Evolutionary conservation across 257 asterid species (phyloP).

Genomic region (Hygrophila difformis): DNA sequence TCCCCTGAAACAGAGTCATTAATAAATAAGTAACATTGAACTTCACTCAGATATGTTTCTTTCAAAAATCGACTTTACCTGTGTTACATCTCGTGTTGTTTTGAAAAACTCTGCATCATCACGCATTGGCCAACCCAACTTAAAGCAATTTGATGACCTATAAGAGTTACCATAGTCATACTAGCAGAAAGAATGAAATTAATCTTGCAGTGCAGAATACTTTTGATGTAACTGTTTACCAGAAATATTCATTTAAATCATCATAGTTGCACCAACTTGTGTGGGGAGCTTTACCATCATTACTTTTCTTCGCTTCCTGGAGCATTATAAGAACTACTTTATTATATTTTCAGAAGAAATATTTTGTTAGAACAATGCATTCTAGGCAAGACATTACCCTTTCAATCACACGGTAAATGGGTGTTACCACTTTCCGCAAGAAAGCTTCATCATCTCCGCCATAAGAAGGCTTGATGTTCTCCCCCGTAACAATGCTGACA

Average conservation of each 20-base stretch:
- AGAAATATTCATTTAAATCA: constrained; percentile 88
- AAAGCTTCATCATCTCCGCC: constrained; percentile 95
- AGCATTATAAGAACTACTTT: constrained; percentile 17
- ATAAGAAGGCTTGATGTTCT: constrained; percentile 94
- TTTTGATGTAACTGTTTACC: constrained; percentile 38
- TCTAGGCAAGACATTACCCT: constrained; percentile 41
- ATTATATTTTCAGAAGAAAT: constrained; percentile 13
- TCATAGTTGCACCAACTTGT: constrained; percentile 97
- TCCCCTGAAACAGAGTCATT: constrained; percentile 50
- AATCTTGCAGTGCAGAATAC: constrained; percentile 5
- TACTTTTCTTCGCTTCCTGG: constrained; percentile 76
- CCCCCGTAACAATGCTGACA: constrained; percentile 98
- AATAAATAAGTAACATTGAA: constrained; percentile 18
- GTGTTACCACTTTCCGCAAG: constrained; percentile 77
- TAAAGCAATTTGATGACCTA: constrained; percentile 91
- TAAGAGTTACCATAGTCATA: constrained; percentile 21
- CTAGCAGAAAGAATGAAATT: constrained; percentile 15
- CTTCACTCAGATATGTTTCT: constrained; percentile 7
- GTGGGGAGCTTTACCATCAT: constrained; percentile 86
- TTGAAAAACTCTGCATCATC: constrained; percentile 93
- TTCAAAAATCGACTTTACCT: constrained; percentile 31
- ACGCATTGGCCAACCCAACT: constrained; percentile 98
- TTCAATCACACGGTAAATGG: constrained; percentile 84
- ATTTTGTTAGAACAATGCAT: constrained; percentile 6
- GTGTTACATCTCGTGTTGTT: constrained; percentile 36